Conservation (phyloP, 306 rosid species). For the Prunus persica region DNA sequence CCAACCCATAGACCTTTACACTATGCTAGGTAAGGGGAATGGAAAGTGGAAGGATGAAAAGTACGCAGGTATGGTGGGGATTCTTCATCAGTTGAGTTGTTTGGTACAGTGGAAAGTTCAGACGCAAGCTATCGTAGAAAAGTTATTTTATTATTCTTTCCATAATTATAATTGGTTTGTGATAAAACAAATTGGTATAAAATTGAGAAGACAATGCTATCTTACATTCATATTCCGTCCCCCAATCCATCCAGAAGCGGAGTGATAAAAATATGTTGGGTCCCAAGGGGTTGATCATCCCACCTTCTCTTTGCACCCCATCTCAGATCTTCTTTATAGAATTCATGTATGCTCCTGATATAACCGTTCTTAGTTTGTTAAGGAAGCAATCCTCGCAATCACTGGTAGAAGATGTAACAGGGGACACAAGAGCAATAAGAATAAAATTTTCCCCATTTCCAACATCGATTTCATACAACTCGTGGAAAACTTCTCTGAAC, state of each 20-base stretch:
- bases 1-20: neutral
- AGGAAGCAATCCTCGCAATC: constrained; percentile 43
- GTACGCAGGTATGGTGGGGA: neutral
- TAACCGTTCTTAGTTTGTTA: constrained; percentile 38
- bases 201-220: neutral
- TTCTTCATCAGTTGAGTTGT: neutral
- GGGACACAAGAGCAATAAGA: constrained; percentile 49
- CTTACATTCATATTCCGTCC: neutral
- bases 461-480: constrained; percentile 62
- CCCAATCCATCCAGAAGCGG: neutral
- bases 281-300: neutral
- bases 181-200: neutral
- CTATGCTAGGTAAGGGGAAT: too few relatives aligned
- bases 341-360: constrained; percentile 53
- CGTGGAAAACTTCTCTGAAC: constrained; percentile 48
- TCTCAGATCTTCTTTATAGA: constrained; percentile 43
- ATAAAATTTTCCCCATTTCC: constrained; percentile 77
- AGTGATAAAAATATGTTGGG: neutral
- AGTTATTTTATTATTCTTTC: too few relatives aligned
- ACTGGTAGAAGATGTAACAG: constrained; percentile 24
- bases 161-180: neutral
- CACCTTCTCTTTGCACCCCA: too few relatives aligned
- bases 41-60: neutral
- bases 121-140: neutral
- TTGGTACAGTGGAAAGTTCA: neutral